phyloP scores from a whole-genome alignment of 2,329 filamentous ascomycete genomes.

The Monilinia laxa region DNA sequence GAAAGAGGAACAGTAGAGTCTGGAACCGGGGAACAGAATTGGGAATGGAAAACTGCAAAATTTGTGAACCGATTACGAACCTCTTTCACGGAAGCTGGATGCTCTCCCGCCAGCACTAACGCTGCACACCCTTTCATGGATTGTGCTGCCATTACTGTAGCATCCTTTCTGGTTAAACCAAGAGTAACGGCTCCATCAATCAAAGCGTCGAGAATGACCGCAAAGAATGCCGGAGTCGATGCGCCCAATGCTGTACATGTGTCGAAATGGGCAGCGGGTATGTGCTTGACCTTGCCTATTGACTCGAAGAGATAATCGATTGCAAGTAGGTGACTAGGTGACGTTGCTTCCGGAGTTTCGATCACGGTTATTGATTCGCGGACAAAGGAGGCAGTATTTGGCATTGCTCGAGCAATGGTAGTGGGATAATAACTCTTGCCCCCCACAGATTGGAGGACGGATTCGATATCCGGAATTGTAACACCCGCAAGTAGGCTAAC shows the following conservation, averaged over 20 bases:
- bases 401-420: constrained; percentile 16
- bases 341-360: constrained; percentile 7
- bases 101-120: constrained; percentile 48
- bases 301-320: constrained; percentile 16
- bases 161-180: constrained; percentile 59
- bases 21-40: too few relatives aligned
- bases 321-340: neutral
- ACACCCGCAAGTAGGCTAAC: constrained; percentile 18
- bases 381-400: constrained; percentile 18
- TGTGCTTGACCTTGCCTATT: constrained; percentile 16
- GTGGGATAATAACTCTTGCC: constrained; percentile 12
- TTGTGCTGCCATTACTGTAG: constrained; percentile 44
- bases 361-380: constrained; percentile 17
- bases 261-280: constrained; percentile 9
- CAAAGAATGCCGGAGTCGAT: constrained; percentile 22
- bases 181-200: constrained; percentile 22
- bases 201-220: constrained; percentile 20
- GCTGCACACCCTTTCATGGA: constrained; percentile 51
- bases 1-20: too few relatives aligned
- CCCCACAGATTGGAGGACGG: constrained; percentile 10
- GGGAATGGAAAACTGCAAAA: too few relatives aligned
- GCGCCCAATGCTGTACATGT: constrained; percentile 43
- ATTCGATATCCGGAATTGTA: constrained; percentile 17
- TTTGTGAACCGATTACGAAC: too few relatives aligned
- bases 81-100: constrained; percentile 52